Evolutionary conservation across 78 protist species (phyloP).

Genomic region (Chrysochromulina tobinii): DNA sequence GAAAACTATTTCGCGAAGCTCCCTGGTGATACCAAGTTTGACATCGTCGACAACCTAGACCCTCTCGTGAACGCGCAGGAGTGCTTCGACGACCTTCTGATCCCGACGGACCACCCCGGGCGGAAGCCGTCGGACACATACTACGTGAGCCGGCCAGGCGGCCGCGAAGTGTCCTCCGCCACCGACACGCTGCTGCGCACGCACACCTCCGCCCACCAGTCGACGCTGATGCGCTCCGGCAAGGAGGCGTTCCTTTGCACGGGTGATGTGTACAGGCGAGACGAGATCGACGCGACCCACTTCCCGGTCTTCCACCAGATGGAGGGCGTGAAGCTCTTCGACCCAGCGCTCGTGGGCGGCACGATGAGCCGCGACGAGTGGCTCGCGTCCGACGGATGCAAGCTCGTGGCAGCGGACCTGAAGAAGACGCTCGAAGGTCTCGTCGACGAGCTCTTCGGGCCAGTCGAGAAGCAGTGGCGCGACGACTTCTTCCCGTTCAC

Average conservation of each 20-base stretch:
- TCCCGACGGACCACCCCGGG: constrained; percentile 73
- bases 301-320: constrained; percentile 75
- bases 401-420: constrained; percentile 36
- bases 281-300: constrained; percentile 76
- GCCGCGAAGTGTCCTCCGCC: background rate
- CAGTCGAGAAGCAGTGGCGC: background rate
- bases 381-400: background rate
- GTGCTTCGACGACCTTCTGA: constrained; percentile 70
- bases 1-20: background rate
- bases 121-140: constrained; percentile 80
- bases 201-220: constrained; percentile 70
- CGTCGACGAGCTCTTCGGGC: constrained; percentile 23
- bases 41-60: background rate
- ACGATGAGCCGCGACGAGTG: background rate
- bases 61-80: background rate
- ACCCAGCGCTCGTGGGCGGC: background rate
- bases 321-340: constrained; percentile 72
- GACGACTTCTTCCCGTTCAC: constrained; percentile 92
- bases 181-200: background rate
- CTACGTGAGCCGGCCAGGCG: constrained; percentile 35
- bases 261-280: constrained; percentile 77
- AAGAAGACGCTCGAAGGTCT: constrained; percentile 45
- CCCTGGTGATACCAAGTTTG: background rate
- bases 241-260: constrained; percentile 57
- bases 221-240: constrained; percentile 53